Base-by-base conservation (phyloP, 2,329 filamentous ascomycete genomes). In the Trichoderma lentiforme region DNA sequence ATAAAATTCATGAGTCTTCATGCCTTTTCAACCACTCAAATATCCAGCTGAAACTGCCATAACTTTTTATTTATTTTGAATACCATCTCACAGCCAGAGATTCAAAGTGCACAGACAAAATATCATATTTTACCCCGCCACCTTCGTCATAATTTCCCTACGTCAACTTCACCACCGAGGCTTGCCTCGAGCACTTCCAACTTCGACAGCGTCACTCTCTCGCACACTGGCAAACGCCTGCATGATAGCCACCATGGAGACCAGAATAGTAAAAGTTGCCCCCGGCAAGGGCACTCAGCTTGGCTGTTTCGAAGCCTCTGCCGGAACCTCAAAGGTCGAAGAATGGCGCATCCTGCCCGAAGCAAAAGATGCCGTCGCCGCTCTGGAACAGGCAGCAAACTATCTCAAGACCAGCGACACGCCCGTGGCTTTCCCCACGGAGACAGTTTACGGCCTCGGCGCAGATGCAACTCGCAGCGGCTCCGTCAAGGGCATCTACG, bases 381-480 rank as follows among this genome's bases (percentile, higher is more conserved):
- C 82, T 30, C 85, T 97, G 47, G 82, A 84, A 72, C 83, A 89
- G 70, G 93, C 93, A 1, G 93, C 93, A 3, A 79, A 86, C 14
- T 86, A 90, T 74, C 84, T 97, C 43, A 87, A 85, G 66, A 85
- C 85, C 21, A 90, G 87, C 66, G 87, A 93, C 78, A 87, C 87
- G 4, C 96, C 96, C 5, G 94, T 99, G 62, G 96, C 93, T 1
- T 99, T 99, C 79, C 96, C 96, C 0, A 99, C 96, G 0, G 96
- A 99, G 83, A 99, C 96, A 0, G 96, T 99, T 0, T 99, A 99
- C 80, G 96, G 96, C 0, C 87, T 99, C 8, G 96, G 94, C n/a
- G 96, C 96, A 15, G 96, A 98, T 83, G 96, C 96, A 12, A 98
- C 95, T 30, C 89, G 94, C 76, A 94, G 91, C 77, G 86, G 84